These are phyloP conservation scores for Selaginella moellendorffii DNA, from an alignment of 75 land plant genomes.

Conservation along the genomic window DNA sequence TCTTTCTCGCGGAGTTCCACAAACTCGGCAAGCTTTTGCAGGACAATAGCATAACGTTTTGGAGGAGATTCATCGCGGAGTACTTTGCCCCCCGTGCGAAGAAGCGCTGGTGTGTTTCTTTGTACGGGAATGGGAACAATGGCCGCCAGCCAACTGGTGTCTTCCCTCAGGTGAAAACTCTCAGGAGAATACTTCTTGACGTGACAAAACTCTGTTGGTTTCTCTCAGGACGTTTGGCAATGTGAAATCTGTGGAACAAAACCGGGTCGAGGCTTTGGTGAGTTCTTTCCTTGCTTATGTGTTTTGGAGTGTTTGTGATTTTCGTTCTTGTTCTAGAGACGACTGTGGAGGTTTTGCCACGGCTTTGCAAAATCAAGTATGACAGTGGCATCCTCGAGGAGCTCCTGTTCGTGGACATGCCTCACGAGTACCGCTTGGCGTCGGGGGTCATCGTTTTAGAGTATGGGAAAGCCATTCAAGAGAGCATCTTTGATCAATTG, in stretches of 20 bases:
- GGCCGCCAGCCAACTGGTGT: slow-evolving; percentile 71
- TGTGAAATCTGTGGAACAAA: slow-evolving; percentile 88
- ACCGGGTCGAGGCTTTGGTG: slow-evolving; percentile 93
- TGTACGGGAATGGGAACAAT: slow-evolving; percentile 47
- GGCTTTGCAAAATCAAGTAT: slow-evolving; percentile 72
- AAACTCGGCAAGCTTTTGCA: slow-evolving; percentile 12
- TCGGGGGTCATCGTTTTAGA: slow-evolving; percentile 69
- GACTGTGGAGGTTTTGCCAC: slow-evolving; percentile 81
- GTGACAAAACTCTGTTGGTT: slow-evolving; percentile 5
- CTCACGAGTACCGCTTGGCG: slow-evolving; percentile 40
- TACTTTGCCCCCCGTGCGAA: slow-evolving; percentile 84
- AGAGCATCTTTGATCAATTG: slow-evolving; percentile 82
- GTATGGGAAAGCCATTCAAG: slow-evolving; percentile 77
- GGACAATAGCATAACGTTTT: slow-evolving; percentile 70
- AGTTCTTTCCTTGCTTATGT: slow-evolving; percentile 15
- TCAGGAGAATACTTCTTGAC: slow-evolving; percentile 22
- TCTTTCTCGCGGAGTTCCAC: neutral
- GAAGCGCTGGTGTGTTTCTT: slow-evolving; percentile 89
- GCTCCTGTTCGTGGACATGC: slow-evolving; percentile 63
- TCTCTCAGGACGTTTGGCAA: slow-evolving; percentile 82
- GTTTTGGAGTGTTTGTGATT: slow-evolving; percentile 6
- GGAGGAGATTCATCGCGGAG: slow-evolving; percentile 84
- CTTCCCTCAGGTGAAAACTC: slow-evolving; percentile 54
- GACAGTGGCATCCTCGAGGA: slow-evolving; percentile 79
- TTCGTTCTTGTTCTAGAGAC: slow-evolving; percentile 44